Conservation (phyloP, 768 basidiomycete genomes). For the Boletus bicolor region DNA sequence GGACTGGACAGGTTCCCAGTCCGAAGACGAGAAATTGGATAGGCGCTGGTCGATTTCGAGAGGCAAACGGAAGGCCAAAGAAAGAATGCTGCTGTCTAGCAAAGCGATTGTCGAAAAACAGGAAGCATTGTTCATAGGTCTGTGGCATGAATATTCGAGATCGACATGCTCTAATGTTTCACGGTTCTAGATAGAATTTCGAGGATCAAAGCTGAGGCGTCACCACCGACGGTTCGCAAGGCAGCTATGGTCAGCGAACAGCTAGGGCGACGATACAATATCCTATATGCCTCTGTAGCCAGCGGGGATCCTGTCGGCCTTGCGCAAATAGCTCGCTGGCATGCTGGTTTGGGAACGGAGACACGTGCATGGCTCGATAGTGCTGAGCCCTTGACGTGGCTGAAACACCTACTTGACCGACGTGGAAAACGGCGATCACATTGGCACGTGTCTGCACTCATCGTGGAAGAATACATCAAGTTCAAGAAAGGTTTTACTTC, state of each 20-base stretch:
- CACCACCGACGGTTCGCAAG: constrained; percentile 57
- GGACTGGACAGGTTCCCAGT: constrained; percentile 64
- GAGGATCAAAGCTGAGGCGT: constrained; percentile 47
- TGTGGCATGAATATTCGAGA: constrained; percentile 9
- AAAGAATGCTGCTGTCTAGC: constrained; percentile 40
- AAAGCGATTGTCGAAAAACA: constrained; percentile 54
- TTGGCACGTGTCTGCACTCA: constrained; percentile 66
- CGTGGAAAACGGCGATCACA: constrained; percentile 42
- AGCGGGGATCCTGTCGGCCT: constrained; percentile 40
- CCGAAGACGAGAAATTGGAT: constrained; percentile 57
- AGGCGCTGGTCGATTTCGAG: constrained; percentile 57
- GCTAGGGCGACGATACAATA: constrained; percentile 58
- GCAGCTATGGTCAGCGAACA: constrained; percentile 64
- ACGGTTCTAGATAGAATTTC: constrained; percentile 50
- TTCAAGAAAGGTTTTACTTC: constrained; percentile 32
- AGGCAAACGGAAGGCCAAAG: constrained; percentile 56
- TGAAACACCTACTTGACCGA: constrained; percentile 60
- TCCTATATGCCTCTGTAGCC: constrained; percentile 44
- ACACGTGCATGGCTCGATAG: constrained; percentile 54
- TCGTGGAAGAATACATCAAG: constrained; percentile 63
- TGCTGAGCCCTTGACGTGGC: constrained; percentile 71
- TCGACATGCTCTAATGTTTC: background rate
- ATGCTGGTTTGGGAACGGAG: constrained; percentile 45
- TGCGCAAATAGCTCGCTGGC: constrained; percentile 57
- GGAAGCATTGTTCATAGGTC: constrained; percentile 56